These are phyloP conservation scores for Pseudocercospora fijiensis DNA, from an alignment of 2,329 filamentous ascomycete species.

Conservation along the genomic window DNA sequence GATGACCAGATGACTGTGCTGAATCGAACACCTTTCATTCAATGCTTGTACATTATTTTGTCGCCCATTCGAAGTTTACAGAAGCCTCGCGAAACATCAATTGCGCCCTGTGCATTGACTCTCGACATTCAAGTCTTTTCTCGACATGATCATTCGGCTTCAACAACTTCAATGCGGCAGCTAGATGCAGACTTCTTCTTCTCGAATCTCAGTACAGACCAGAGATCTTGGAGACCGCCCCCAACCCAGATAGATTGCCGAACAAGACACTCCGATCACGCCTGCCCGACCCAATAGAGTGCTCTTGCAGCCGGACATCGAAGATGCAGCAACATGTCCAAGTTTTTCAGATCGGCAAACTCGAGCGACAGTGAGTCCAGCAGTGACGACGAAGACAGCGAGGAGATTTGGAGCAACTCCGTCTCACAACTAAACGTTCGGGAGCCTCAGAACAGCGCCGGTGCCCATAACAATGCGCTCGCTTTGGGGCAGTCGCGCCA, in stretches of 20 bases:
- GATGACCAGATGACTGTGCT: background rate
- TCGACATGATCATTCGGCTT: background rate
- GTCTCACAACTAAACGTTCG: slow-evolving; percentile 12
- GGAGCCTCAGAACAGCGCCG: background rate
- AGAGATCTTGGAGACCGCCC: background rate
- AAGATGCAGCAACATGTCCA: slow-evolving; percentile 14
- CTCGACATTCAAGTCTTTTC: background rate
- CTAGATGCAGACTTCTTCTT: background rate
- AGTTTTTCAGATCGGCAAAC: slow-evolving; percentile 20
- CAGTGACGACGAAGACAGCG: slow-evolving; percentile 15
- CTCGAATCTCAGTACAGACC: background rate
- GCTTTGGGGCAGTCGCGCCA: slow-evolving; percentile 14
- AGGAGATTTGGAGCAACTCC: slow-evolving; percentile 17
- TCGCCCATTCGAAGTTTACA: background rate
- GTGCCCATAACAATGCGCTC: slow-evolving; percentile 9
- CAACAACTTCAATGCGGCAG: background rate
- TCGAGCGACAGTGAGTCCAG: slow-evolving; percentile 20
- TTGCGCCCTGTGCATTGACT: slow-evolving; percentile 2
- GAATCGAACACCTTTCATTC: background rate
- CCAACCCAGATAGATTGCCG: background rate
- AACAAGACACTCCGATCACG: background rate
- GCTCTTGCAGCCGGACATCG: background rate
- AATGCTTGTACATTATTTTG: background rate
- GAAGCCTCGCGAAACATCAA: background rate
- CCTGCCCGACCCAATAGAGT: background rate